phyloP scores from a whole-genome alignment of 2,329 filamentous ascomycete genomes.

The Tolypocladium album region DNA sequence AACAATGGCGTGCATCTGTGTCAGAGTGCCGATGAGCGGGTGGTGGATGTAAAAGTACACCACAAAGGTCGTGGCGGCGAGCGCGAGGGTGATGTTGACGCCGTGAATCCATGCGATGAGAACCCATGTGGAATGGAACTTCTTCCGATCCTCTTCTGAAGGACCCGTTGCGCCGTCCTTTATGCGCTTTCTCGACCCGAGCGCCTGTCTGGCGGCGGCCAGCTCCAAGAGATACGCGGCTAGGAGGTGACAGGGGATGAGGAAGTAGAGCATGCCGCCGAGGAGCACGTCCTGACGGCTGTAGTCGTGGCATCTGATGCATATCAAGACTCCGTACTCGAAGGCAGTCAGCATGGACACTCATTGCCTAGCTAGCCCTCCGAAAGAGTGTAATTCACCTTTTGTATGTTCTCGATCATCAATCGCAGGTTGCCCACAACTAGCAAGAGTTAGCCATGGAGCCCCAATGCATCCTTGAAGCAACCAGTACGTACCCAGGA shows the following conservation, averaged over 20 bases:
- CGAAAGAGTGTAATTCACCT: constrained; percentile 39
- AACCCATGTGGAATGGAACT: constrained; percentile 68
- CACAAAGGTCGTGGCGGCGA: constrained; percentile 69
- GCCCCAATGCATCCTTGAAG: background rate
- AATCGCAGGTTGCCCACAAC: constrained; percentile 89
- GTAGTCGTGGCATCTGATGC: constrained; percentile 82
- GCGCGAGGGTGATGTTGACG: constrained; percentile 71
- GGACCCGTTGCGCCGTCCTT: constrained; percentile 34
- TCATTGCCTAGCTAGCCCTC: background rate
- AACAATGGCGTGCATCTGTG: constrained; percentile 83
- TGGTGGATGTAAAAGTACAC: constrained; percentile 91
- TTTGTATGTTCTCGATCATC: constrained; percentile 94
- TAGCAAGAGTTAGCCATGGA: constrained; percentile 22
- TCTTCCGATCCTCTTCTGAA: constrained; percentile 49
- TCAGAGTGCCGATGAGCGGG: constrained; percentile 83
- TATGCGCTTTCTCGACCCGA: constrained; percentile 48
- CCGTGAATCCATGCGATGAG: constrained; percentile 71
- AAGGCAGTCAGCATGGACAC: background rate
- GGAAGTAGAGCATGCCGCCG: constrained; percentile 68
- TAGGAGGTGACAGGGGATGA: constrained; percentile 85
- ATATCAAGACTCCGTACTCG: constrained; percentile 94
- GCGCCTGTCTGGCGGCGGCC: constrained; percentile 69
- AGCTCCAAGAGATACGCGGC: constrained; percentile 85
- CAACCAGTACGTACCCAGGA: constrained; percentile 51
- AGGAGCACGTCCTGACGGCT: constrained; percentile 65